Evolutionary conservation across 2,329 filamentous ascomycete genomes (phyloP).

Genomic region (Colletotrichum neosansevieriae): DNA sequence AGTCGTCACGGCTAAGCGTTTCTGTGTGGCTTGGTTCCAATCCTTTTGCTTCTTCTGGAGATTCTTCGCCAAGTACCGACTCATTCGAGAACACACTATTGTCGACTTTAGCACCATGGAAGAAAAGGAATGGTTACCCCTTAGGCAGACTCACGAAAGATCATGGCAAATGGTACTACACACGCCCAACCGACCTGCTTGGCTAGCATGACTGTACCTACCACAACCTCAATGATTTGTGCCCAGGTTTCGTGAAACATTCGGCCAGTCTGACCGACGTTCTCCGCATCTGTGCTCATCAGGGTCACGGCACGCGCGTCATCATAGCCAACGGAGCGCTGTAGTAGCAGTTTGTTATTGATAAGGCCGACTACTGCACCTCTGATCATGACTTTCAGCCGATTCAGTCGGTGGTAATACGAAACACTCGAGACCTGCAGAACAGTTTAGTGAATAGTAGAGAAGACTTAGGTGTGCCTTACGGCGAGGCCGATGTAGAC

Average conservation of each 20-base stretch:
- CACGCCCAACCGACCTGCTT: slow-evolving; percentile 42
- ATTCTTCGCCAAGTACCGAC: slow-evolving; percentile 19
- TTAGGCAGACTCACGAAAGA: slow-evolving; percentile 41
- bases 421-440: background rate
- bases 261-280: slow-evolving; percentile 26
- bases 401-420: slow-evolving; percentile 18
- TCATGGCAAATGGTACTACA: slow-evolving; percentile 54
- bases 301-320: slow-evolving; percentile 29
- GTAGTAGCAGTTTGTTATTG: slow-evolving; percentile 5
- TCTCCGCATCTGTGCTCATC: slow-evolving; percentile 40
- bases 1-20: slow-evolving; percentile 47
- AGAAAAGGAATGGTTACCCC: background rate
- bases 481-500: slow-evolving; percentile 27
- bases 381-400: slow-evolving; percentile 19
- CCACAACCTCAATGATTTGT: slow-evolving; percentile 39
- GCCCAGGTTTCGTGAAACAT: slow-evolving; percentile 43
- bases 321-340: background rate
- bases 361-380: slow-evolving; percentile 19
- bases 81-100: slow-evolving; percentile 23
- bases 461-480: background rate
- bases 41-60: slow-evolving; percentile 21
- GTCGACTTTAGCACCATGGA: background rate
- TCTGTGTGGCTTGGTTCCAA: slow-evolving; percentile 41
- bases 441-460: accelerated
- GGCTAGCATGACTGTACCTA: slow-evolving; percentile 41